phyloP scores from a whole-genome alignment of 257 asterid species.

The Nicotiana obtusifolia region DNA sequence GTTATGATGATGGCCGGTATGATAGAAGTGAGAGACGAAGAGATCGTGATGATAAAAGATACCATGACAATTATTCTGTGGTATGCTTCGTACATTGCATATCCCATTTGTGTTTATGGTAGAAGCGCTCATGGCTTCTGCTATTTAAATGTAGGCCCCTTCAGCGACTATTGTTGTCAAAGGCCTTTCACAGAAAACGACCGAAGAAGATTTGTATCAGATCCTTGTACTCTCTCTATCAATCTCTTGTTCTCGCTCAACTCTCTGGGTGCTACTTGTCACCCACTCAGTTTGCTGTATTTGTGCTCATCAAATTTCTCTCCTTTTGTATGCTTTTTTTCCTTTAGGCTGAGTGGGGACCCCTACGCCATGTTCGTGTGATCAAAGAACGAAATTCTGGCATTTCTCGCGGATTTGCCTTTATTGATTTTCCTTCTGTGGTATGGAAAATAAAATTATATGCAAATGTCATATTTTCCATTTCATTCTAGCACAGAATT shows the following conservation, averaged over 20 bases:
- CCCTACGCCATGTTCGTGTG: slow-evolving; percentile 93
- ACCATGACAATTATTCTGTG: slow-evolving; percentile 55
- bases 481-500: background rate
- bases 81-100: slow-evolving; percentile 32
- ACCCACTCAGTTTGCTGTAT: slow-evolving; percentile 7
- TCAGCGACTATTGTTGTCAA: slow-evolving; percentile 95
- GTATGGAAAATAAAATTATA: slow-evolving; percentile 33
- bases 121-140: background rate
- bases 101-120: background rate
- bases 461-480: slow-evolving; percentile 4
- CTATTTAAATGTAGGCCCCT: slow-evolving; percentile 58
- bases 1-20: slow-evolving; percentile 67
- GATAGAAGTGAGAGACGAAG: slow-evolving; percentile 77
- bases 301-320: slow-evolving; percentile 6
- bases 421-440: slow-evolving; percentile 93
- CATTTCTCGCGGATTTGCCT: slow-evolving; percentile 95
- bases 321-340: background rate
- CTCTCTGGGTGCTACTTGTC: background rate
- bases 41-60: slow-evolving; percentile 72
- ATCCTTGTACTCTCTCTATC: slow-evolving; percentile 53
- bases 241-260: slow-evolving; percentile 15
- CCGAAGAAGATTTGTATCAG: slow-evolving; percentile 94
- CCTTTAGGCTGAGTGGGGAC: slow-evolving; percentile 96
- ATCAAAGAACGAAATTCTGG: slow-evolving; percentile 94
- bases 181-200: slow-evolving; percentile 93